Evolutionary conservation across 257 asterid species (phyloP).

Genomic region (Solanum okadae): DNA sequence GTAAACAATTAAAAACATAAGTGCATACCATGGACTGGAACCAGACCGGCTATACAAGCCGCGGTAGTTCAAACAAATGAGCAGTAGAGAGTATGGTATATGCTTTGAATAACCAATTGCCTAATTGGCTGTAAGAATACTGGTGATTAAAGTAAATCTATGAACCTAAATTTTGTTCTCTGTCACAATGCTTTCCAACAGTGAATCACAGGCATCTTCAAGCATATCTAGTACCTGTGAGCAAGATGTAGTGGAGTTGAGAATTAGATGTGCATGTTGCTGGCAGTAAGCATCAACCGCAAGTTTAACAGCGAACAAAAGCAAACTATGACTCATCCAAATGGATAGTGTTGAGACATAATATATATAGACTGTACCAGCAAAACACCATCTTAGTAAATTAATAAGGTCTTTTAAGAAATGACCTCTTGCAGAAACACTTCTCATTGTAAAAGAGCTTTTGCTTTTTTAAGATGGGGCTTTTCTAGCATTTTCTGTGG

Average conservation of each 20-base stretch:
- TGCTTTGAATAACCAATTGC: not conserved
- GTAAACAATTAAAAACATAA: not conserved
- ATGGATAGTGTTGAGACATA: not conserved
- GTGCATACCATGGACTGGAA: not conserved
- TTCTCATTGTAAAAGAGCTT: not conserved
- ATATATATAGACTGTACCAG: not conserved
- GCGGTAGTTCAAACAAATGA: not conserved
- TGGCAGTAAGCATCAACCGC: not conserved
- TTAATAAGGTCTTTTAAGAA: not conserved
- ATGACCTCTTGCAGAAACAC: not conserved
- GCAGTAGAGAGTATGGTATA: not conserved
- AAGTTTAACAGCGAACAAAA: not conserved
- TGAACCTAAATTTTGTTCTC: constrained; percentile 15
- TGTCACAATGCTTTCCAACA: constrained; percentile 40
- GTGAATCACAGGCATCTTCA: constrained; percentile 80
- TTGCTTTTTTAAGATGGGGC: not conserved
- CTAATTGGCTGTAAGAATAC: not conserved
- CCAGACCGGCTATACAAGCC: not conserved
- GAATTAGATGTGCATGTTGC: not conserved
- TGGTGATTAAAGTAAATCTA: not conserved
- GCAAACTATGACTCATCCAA: not conserved
- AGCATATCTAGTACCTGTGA: constrained; percentile 82
- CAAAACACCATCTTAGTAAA: not conserved
- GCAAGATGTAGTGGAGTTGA: not conserved
- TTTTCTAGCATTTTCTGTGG: not conserved